These are phyloP conservation scores for Grosmannia huntii DNA, from an alignment of 2,329 filamentous ascomycete genomes.

Conservation along the genomic window DNA sequence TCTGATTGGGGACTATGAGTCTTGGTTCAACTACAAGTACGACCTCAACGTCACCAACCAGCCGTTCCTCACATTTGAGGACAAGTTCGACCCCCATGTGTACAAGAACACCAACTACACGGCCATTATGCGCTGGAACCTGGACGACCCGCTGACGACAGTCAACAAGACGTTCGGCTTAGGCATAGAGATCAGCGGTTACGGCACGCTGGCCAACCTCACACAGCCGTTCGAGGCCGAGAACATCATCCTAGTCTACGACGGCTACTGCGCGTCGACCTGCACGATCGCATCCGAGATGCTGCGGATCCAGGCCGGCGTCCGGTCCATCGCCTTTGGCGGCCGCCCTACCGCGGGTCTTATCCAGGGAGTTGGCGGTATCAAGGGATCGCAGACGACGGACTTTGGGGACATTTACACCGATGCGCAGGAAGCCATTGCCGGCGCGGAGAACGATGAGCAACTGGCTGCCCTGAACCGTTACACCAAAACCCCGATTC, in stretches of 20 bases:
- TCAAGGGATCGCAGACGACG: constrained; percentile 35
- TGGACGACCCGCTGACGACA: constrained; percentile 27
- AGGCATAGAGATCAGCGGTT: constrained; percentile 37
- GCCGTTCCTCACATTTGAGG: constrained; percentile 35
- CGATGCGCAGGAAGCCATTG: constrained; percentile 7
- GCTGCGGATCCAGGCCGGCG: constrained; percentile 24
- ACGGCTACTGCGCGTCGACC: constrained; percentile 19
- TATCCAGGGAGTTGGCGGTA: constrained; percentile 54
- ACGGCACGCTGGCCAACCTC: constrained; percentile 31
- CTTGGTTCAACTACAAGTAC: constrained; percentile 34
- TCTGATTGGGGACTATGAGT: constrained; percentile 7
- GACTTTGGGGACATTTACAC: constrained; percentile 9
- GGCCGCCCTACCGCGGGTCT: constrained; percentile 39
- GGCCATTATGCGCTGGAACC: constrained; percentile 36
- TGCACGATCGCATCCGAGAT: constrained; percentile 20
- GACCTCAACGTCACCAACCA: constrained; percentile 34
- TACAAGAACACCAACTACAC: constrained; percentile 42
- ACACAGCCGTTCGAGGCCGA: constrained; percentile 42
- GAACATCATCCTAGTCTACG: constrained; percentile 43
- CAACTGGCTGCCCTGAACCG: constrained; percentile 5
- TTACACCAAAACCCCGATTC: constrained; percentile 5
- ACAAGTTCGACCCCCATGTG: constrained; percentile 27
- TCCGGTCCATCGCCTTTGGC: constrained; percentile 47
- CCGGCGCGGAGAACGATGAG: constrained; percentile 6
- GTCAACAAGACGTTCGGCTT: constrained; percentile 21